Evolutionary conservation across 2,329 filamentous ascomycete genomes (phyloP), one percentile per base, ranked within the genome.

Genomic region (Neofusicoccum sp.): DNA sequence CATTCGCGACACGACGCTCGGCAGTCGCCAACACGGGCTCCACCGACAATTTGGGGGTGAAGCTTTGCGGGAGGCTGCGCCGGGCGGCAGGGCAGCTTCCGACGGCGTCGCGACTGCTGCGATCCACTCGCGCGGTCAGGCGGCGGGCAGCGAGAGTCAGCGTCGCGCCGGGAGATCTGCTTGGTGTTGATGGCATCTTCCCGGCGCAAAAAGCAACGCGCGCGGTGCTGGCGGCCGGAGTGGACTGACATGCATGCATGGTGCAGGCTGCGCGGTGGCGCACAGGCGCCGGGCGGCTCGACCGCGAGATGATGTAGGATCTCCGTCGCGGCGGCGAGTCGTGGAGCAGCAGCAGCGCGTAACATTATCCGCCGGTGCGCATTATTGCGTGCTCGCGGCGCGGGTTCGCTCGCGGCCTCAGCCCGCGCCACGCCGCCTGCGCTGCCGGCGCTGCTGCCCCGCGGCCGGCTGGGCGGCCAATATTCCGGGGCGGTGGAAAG

Each of bases 91-190:
- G 47, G 47, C 47, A 37, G 48, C 31, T n/a, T 37, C 48, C 48
- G 48, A 52, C 28, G 36, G 16, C 33, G 34, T 31, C 29, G 31
- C 29, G 49, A 54, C 43, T 43, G 52, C 52, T 58, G 31, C 34
- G 54, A 58, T 58, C 54, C 39, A 39, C 41, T 8, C 22, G 22
- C 16, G 50, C 36, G 45, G 54, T 58, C 54, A 58, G 54, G 54
- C 54, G 54, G 52, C 54, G 54, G 54, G 54, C 54, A 58, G 39
- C 54, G 41, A 58, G 41, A 58, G 36, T 43, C 9, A 29, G 37
- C 44, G 37, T 16, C 29, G 52, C 41, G 54, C 33, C 54, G 54
- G 54, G 54, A 58, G 54, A 58, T 58, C 54, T 58, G 54, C 54
- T 9, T 5, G 48, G 16, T 31, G 48, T 50, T 50, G 48, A 50